These are phyloP conservation scores for Chondrus crispus DNA, from an alignment of 23 red algal genomes.

Conservation along the genomic window DNA sequence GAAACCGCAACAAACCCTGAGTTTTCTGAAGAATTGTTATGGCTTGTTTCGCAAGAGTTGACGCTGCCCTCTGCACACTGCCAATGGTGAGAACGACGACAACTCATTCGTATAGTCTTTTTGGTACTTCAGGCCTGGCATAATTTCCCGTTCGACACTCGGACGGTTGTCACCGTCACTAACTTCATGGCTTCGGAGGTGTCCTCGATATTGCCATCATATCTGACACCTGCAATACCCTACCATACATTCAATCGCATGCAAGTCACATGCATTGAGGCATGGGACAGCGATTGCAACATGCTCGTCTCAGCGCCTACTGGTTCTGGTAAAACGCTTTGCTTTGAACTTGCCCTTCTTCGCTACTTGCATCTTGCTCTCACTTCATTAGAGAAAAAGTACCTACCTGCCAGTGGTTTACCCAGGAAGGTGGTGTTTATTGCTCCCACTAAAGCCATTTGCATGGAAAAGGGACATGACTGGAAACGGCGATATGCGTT, in stretches of 20 bases:
- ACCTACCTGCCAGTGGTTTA: not conserved
- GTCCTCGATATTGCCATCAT: not conserved
- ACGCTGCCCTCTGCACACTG: too few species aligned
- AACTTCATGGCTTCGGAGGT: too few species aligned
- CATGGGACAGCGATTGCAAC: constrained; percentile 48
- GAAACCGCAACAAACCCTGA: too few species aligned
- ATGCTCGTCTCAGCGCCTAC: constrained; percentile 69
- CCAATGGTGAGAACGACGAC: too few species aligned
- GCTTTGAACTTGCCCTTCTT: constrained; percentile 77
- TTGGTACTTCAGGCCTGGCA: too few species aligned
- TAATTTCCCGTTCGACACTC: too few species aligned
- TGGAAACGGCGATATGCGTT: constrained; percentile 10
- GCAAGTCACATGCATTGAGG: constrained; percentile 60
- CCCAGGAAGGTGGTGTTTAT: constrained; percentile 29
- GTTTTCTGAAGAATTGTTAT: too few species aligned
- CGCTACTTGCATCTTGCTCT: constrained; percentile 22
- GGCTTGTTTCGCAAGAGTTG: too few species aligned
- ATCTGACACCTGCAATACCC: constrained; percentile 7
- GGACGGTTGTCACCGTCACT: too few species aligned
- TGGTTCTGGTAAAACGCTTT: constrained; percentile 56
- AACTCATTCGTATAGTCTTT: too few species aligned
- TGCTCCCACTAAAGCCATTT: constrained; percentile 44
- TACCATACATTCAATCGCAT: constrained; percentile 60
- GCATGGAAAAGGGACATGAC: constrained; percentile 22
- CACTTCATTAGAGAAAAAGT: not conserved